Percentiles rank a stretch among this genome's conserved stretches.
Conservation (phyloP, 2,329 filamentous ascomycete genomes). For the Fusarium tupiense region DNA sequence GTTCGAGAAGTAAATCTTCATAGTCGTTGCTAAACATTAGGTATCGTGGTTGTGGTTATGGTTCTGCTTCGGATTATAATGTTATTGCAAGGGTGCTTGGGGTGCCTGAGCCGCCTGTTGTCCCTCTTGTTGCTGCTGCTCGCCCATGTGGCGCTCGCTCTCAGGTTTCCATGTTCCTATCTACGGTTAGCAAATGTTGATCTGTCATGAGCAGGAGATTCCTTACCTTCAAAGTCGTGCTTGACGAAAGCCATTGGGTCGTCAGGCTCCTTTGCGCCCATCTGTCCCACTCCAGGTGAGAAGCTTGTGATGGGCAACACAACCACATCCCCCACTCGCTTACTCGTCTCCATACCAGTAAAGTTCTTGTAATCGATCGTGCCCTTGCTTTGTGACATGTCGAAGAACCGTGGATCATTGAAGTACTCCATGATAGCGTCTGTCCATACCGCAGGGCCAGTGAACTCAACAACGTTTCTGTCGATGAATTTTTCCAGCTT, state of each 20-base stretch:
- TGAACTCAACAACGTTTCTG: slow-evolving; percentile 90
- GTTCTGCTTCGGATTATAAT: slow-evolving; percentile 9
- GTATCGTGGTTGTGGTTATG: slow-evolving; percentile 31
- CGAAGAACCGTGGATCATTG: slow-evolving; percentile 90
- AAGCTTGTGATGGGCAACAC: slow-evolving; percentile 97
- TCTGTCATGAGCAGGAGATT: not conserved
- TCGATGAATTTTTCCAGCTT: slow-evolving; percentile 67
- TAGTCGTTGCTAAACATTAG: slow-evolving; percentile 40
- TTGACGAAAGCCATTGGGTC: slow-evolving; percentile 98
- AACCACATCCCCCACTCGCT: slow-evolving; percentile 92
- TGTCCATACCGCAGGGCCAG: slow-evolving; percentile 94
- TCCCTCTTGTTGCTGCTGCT: slow-evolving; percentile 43
- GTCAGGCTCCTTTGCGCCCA: slow-evolving; percentile 88
- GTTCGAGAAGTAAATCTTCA: slow-evolving; percentile 41
- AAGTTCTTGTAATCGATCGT: slow-evolving; percentile 90
- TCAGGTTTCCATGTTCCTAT: slow-evolving; percentile 82
- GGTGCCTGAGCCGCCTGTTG: slow-evolving; percentile 32
- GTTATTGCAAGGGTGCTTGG: slow-evolving; percentile 35
- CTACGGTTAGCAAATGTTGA: not conserved
- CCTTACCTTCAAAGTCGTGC: slow-evolving; percentile 91
- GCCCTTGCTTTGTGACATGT: slow-evolving; percentile 74
- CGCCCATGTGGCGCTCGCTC: slow-evolving; percentile 74
- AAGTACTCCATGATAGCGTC: slow-evolving; percentile 92
- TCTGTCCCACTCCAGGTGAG: slow-evolving; percentile 92
- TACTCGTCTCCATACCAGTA: slow-evolving; percentile 83